Base-by-base conservation (phyloP, 225 moss, liverwort and hornwort species). In the Marchantia polymorpha region DNA sequence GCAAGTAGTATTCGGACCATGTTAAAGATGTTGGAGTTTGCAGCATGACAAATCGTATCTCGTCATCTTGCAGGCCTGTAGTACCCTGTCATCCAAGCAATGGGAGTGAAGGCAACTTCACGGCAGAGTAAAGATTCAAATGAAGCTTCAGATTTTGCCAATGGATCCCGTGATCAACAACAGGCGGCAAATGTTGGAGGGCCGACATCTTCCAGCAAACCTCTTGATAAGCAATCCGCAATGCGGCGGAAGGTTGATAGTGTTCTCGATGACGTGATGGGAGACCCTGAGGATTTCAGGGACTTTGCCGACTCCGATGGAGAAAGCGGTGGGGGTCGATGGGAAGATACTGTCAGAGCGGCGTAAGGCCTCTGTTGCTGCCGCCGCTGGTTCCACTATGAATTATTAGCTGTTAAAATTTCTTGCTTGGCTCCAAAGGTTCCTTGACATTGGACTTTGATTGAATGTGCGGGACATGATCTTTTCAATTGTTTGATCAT, bases 201-300 rank as follows among this genome's bases (percentile, higher is more conserved):
- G 67, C 79, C 86, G 49, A 82, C 72, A 69, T 77, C 85, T 51
- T 79, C 83, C 51, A 81, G 72, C 75, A 86, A 85, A 86, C 78
- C 67, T 9, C 70, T 85, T 63, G 93, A 96, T 64, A 92, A 84
- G 77, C 91, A 87, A 78, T 48, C 83, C 66, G 84, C 88, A 14
- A 77, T 82, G 69, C 86, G 93, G 64, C 84, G 92, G 71, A 96
- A 91, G 88, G 86, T 91, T 85, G 95, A 92, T 77, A 96, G 91
- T 86, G 92, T 96, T 53, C 90, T 96, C 56, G 95, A 96, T 82
- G 95, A 96, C 80, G 93, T 96, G 83, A 96, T 96, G 95, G 95
- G 95, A 54, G 95, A 96, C 78, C 95, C 93, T 63, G 92, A 96
- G 46, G 95, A 96, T 82, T 96, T 96, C 75, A 91, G 89, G 87